Evolutionary conservation across 768 basidiomycete species (phyloP).

Genomic region (Punctularia strigosozonata): DNA sequence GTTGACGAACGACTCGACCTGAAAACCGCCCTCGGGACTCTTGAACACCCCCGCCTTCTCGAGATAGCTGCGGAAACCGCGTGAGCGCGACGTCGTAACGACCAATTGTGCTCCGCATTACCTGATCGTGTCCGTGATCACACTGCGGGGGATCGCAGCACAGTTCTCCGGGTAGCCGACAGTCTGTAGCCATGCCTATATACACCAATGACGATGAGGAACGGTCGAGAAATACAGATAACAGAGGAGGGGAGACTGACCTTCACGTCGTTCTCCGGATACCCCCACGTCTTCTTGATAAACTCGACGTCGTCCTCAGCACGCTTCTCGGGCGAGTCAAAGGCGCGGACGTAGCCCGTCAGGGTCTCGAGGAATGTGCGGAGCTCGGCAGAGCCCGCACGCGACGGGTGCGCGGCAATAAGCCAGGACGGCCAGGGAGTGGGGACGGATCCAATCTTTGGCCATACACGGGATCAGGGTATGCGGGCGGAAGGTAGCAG

Average conservation of each 20-base stretch:
- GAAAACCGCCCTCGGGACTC: slow-evolving; percentile 40
- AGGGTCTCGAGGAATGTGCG: slow-evolving; percentile 51
- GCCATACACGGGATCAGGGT: background rate
- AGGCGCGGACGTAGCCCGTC: slow-evolving; percentile 51
- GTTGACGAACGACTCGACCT: slow-evolving; percentile 46
- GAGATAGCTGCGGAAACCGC: slow-evolving; percentile 37
- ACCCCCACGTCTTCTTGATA: slow-evolving; percentile 70
- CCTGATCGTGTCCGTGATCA: slow-evolving; percentile 63
- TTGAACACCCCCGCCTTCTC: slow-evolving; percentile 69
- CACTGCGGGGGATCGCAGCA: slow-evolving; percentile 44
- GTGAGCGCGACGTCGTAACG: slow-evolving; percentile 1
- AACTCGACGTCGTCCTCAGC: slow-evolving; percentile 52
- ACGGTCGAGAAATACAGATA: background rate
- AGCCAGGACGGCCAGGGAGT: slow-evolving; percentile 98
- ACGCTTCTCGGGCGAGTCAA: slow-evolving; percentile 49
- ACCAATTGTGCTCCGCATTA: slow-evolving; percentile 15
- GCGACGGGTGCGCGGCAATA: slow-evolving; percentile 74
- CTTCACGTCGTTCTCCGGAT: slow-evolving; percentile 71
- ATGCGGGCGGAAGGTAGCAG: background rate
- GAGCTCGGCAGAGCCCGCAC: slow-evolving; percentile 39
- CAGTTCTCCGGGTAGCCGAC: slow-evolving; percentile 68
- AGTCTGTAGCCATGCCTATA: slow-evolving; percentile 70
- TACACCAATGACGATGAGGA: background rate
- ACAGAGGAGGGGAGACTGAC: slow-evolving; percentile 21
- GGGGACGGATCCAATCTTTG: slow-evolving; percentile 69